Evolutionary conservation across 2,329 filamentous ascomycete species (phyloP).

Genomic region (Chaetomiaceae sp.): DNA sequence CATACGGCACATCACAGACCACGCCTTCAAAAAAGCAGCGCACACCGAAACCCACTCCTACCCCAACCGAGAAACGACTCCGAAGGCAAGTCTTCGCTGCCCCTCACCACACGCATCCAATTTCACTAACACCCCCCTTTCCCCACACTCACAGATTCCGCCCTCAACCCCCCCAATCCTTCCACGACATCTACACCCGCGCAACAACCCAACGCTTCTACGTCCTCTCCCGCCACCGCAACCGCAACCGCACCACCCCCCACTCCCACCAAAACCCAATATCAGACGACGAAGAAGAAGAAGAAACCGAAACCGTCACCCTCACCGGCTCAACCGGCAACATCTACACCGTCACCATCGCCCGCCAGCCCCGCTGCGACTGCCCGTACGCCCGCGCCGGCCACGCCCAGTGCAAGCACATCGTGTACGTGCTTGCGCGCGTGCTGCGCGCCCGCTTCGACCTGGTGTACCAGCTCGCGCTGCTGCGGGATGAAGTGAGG

Average conservation of each 20-base stretch:
- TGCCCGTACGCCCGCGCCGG: slow-evolving; percentile 46
- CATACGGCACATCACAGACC: neutral
- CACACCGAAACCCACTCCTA: neutral
- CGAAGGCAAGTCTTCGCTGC: slow-evolving; percentile 24
- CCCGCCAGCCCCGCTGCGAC: slow-evolving; percentile 46
- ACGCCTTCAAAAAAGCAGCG: slow-evolving; percentile 14
- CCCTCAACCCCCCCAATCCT: slow-evolving; percentile 21
- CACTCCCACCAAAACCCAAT: too few relatives aligned
- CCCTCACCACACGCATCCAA: neutral
- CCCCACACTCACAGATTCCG: slow-evolving; percentile 19
- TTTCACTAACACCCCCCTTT: neutral
- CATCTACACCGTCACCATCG: slow-evolving; percentile 55
- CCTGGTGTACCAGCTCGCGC: slow-evolving; percentile 57
- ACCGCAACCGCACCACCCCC: slow-evolving; percentile 35
- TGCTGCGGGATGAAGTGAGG: slow-evolving; percentile 54
- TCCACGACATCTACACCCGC: slow-evolving; percentile 23
- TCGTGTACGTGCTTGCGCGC: slow-evolving; percentile 55
- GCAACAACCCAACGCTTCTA: slow-evolving; percentile 37
- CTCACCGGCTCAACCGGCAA: slow-evolving; percentile 63
- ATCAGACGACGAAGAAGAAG: too few relatives aligned
- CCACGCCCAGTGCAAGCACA: slow-evolving; percentile 54
- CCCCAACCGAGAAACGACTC: slow-evolving; percentile 32
- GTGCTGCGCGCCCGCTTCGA: slow-evolving; percentile 54
- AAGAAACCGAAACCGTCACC: slow-evolving; percentile 52
- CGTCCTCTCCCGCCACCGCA: slow-evolving; percentile 38